phyloP scores from a whole-genome alignment of 2,329 filamentous ascomycete species.

The Calonectria fujianensis region DNA sequence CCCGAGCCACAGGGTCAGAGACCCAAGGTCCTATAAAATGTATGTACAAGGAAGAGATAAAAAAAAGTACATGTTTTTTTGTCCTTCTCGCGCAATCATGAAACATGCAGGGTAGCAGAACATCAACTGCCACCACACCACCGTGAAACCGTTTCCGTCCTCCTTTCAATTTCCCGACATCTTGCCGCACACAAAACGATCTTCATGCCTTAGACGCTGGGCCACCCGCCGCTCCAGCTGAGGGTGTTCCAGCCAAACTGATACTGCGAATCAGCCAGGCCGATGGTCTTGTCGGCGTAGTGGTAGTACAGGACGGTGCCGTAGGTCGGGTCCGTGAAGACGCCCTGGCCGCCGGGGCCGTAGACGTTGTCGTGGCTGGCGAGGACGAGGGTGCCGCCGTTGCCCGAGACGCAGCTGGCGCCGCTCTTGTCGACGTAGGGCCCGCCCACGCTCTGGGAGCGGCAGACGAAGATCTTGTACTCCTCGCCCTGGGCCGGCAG shows the following conservation, averaged over 20 bases:
- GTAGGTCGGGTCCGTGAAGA: slow-evolving; percentile 51
- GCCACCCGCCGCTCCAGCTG: slow-evolving; percentile 66
- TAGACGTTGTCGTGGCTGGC: slow-evolving; percentile 44
- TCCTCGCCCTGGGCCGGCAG: slow-evolving; percentile 74
- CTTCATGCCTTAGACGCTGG: slow-evolving; percentile 56
- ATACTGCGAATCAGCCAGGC: slow-evolving; percentile 68
- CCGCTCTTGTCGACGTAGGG: slow-evolving; percentile 75
- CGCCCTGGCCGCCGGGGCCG: slow-evolving; percentile 41
- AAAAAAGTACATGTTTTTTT: neutral
- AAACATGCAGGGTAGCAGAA: slow-evolving; percentile 23
- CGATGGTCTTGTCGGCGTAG: slow-evolving; percentile 74
- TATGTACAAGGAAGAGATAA: slow-evolving; percentile 34
- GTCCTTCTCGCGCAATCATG: neutral
- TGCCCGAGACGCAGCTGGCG: slow-evolving; percentile 71
- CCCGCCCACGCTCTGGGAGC: slow-evolving; percentile 70
- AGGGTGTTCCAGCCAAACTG: slow-evolving; percentile 68
- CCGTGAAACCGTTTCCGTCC: neutral
- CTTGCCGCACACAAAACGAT: too few relatives aligned
- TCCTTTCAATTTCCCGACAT: neutral
- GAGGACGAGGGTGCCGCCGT: slow-evolving; percentile 40
- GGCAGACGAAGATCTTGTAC: slow-evolving; percentile 80
- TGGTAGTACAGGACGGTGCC: slow-evolving; percentile 79
- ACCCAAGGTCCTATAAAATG: neutral
- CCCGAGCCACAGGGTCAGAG: neutral
- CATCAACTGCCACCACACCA: neutral